Conservation (phyloP, 2,329 filamentous ascomycete genomes). For the Alternaria triticimaculans region DNA sequence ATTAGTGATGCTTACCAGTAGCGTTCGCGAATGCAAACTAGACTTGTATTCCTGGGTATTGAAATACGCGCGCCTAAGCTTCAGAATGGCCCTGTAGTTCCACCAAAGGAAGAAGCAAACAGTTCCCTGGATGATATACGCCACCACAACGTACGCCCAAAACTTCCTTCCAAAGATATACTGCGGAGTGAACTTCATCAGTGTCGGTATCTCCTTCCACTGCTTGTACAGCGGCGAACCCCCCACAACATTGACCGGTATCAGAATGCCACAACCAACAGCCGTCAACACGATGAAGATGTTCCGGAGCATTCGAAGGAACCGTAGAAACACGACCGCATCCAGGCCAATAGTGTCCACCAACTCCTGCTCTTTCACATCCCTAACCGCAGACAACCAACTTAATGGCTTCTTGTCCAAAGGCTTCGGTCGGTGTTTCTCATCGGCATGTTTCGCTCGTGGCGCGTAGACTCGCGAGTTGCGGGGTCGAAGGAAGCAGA, state of each 20-base stretch:
- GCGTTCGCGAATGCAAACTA: conserved; percentile 76
- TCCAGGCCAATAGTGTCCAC: conserved; percentile 88
- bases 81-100: conserved; percentile 78
- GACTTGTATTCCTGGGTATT: conserved; percentile 84
- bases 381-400: conserved; percentile 80
- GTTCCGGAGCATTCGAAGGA: conserved; percentile 87
- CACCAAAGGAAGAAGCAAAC: conserved; percentile 84
- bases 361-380: conserved; percentile 76
- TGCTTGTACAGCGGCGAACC: conserved; percentile 44
- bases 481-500: conserved; percentile 88
- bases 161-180: conserved; percentile 59
- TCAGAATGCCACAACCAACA: conserved; percentile 76
- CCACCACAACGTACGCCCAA: conserved; percentile 65
- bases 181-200: conserved; percentile 64
- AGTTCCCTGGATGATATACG: conserved; percentile 72
- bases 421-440: conserved; percentile 83
- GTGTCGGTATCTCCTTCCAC: conserved; percentile 32
- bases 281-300: conserved; percentile 79
- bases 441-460: conserved; percentile 89
- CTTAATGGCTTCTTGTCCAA: conserved; percentile 85
- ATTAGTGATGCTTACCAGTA: conserved; percentile 55
- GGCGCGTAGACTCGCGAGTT: conserved; percentile 93
- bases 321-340: conserved; percentile 86
- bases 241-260: conserved; percentile 74
- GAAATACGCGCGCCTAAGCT: conserved; percentile 78